Base-by-base conservation (phyloP, 306 rosid species). In the Alnus glutinosa region DNA sequence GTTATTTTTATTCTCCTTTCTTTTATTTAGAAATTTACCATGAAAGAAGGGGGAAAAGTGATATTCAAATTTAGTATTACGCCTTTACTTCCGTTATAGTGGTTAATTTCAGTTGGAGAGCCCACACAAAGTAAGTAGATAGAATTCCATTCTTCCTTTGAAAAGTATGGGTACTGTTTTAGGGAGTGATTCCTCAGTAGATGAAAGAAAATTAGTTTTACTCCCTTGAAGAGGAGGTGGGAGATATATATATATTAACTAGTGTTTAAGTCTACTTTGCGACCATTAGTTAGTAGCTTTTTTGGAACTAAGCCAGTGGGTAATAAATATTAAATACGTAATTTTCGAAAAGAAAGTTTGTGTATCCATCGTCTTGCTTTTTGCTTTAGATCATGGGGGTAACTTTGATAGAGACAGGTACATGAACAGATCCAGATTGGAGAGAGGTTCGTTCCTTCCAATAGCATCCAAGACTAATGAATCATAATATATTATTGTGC, bases 51-150 rank as follows among this genome's bases (percentile, higher is more conserved):
- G 12, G 9, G 7, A 67, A 1, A 44, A 44, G 76, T 71, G 50
- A 70, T 74, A 51, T 50, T 85, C 59, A 12, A 66, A 28, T 81
- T 73, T 36, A 73, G 78, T 62, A 14, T 18, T 49, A 30, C 32
- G 62, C 72, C 74, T 84, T 83, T 68, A 85, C 84, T 83, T 85
- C 92, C n/a, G 93, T 91, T 91, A 88, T 85, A 85, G 91, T 83
- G 87, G 95, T 89, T 91, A 84, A 16, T 85, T 85, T 85, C 90
- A 68, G 92, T 91, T 93, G 87, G 84, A 83, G 83, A 80, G 63
- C 86, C 73, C 74, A 79, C 84, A 16, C 44, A 74, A 63, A 14
- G 70, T 87, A 48, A 55, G 52, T 51, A 64, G 70, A 64, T 28
- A 68, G 39, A 73, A 75, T 67, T 77, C 30, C 44, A 70, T 59